Percentiles rank a stretch among this genome's conserved stretches.
These are phyloP conservation scores for Daldinia grandis DNA, from an alignment of 495 filamentous ascomycete genomes.

Conservation along the genomic window DNA sequence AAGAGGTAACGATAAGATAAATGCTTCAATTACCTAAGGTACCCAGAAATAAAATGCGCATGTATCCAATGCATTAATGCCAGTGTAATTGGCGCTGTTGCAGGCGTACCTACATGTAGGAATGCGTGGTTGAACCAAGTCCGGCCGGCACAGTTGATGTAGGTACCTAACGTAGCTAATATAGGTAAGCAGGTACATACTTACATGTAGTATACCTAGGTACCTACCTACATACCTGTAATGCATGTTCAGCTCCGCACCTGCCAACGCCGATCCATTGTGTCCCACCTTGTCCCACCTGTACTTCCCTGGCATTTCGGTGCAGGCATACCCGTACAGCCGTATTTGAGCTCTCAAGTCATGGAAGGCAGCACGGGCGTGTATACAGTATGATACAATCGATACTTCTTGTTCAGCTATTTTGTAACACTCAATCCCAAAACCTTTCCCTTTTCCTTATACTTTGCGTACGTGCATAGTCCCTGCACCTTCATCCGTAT, in stretches of 20 bases:
- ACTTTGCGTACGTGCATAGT: background rate
- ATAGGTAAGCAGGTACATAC: no score
- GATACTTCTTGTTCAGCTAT: background rate
- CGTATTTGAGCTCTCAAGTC: slow-evolving; percentile 12
- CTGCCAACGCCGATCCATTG: slow-evolving; percentile 22
- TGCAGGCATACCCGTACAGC: slow-evolving; percentile 7
- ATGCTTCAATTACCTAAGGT: background rate
- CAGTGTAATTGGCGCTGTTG: background rate
- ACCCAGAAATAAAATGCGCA: background rate
- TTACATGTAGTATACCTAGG: no score
- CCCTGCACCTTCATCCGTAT: background rate
- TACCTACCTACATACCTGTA: no score
- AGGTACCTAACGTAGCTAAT: no score
- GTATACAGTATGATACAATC: background rate
- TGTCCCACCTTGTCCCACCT: slow-evolving; percentile 36
- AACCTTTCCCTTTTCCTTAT: slow-evolving; percentile 6
- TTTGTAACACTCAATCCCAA: background rate
- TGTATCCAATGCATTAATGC: background rate
- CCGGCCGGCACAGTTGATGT: background rate
- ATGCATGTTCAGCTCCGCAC: slow-evolving; percentile 17
- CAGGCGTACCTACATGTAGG: background rate
- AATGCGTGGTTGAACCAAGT: background rate
- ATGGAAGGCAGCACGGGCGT: slow-evolving; percentile 16
- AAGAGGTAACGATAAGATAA: background rate
- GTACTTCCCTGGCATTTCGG: slow-evolving; percentile 30